Conservation (phyloP, 208 protist species). For the Acanthamoeba culbertsoni region DNA sequence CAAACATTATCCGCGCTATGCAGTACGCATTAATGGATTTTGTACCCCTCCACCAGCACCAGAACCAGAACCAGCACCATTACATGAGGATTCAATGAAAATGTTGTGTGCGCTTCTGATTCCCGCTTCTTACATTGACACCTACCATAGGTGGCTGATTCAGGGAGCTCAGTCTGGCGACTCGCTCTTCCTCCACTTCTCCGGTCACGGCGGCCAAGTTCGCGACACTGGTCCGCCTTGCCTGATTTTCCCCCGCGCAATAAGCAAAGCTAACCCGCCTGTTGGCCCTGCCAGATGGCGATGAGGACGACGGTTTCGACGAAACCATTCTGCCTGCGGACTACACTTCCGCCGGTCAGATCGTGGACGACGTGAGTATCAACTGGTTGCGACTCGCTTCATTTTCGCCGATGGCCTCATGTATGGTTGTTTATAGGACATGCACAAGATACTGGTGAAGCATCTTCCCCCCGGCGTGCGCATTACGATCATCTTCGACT, state of each 20-base stretch:
- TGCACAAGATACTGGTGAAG: constrained; percentile 67
- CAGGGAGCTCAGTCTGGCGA: constrained; percentile 8
- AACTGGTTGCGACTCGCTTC: neutral
- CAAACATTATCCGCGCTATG: constrained; percentile 50
- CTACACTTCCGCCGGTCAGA: constrained; percentile 46
- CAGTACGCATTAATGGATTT: no score
- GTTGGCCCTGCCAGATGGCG: constrained; percentile 22
- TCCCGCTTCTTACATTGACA: no score
- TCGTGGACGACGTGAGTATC: constrained; percentile 61
- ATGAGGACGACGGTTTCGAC: constrained; percentile 60
- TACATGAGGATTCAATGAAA: neutral
- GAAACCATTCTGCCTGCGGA: constrained; percentile 69
- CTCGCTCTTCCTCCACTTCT: constrained; percentile 64
- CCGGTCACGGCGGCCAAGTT: constrained; percentile 59
- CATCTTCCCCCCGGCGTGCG: constrained; percentile 49
- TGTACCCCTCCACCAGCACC: no score
- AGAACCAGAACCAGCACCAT: no score
- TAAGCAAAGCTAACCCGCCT: neutral
- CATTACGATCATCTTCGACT: constrained; percentile 58
- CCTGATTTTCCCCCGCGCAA: neutral
- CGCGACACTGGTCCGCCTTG: constrained; percentile 16
- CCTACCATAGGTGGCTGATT: constrained; percentile 57
- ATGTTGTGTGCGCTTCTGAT: no score
- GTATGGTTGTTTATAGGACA: no score
- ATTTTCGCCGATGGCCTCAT: no score